Evolutionary conservation across 2,329 filamentous ascomycete species (phyloP), one percentile per base, ranked within the genome.

Genomic region (Chaetoscypha palmicola): DNA sequence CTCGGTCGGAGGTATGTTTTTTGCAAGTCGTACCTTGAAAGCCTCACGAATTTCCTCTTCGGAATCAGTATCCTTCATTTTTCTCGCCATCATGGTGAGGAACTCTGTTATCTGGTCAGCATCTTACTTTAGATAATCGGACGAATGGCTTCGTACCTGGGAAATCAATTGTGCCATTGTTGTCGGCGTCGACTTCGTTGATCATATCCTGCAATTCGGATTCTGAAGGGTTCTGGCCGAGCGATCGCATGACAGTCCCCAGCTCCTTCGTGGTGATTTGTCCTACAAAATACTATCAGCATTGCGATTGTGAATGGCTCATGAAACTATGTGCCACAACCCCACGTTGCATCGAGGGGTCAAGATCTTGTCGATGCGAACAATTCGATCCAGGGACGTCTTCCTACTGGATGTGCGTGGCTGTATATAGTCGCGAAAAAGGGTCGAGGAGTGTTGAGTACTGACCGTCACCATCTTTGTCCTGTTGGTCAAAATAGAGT

Each of bases 181-280:
- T 92, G 71, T 92, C 86, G 60, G 86, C 86, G 61, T 92, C 86
- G 53, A 92, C 86, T 72, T 92, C 86, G 69, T 92, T 91, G 72
- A 92, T 92, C 86, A 92, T 92, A 64, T 92, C 86, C 70, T 92
- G 86, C 54, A 92, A 73, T 69, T 92, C 86, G 49, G 86, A 89
- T 72, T 92, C 86, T 57, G 86, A 91, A 46, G 86, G 86, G 70
- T 92, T 92, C 70, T 92, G 86, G 61, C 86, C 86, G 48, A 92
- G 77, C 45, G 86, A 92, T 69, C 86, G 83, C 86, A 92, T 92
- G 62, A 92, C 86, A 43, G 86, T 92, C 57, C 86, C 86, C 58
- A 92, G 72, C 71, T 92, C 86, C 74, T 91, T 91, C 64, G 86
- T 91, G 58, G 86, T 92, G 70, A 92, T 92, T 74, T 91, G 86